Conservation (phyloP, 164 flowering plant genomes). For the Vitis cinerea region DNA sequence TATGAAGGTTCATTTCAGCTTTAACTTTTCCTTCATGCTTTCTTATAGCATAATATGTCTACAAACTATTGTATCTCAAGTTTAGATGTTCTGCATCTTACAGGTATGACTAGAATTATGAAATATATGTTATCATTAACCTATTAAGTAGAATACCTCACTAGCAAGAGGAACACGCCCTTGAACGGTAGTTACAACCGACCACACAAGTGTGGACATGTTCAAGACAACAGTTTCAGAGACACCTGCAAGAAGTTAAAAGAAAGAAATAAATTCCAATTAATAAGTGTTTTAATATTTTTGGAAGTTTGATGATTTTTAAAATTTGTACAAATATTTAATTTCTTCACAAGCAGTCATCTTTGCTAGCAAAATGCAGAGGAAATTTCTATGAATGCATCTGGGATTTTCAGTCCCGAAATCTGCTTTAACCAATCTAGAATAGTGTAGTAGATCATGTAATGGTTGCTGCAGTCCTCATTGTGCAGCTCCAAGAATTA, state of each 20-base stretch:
- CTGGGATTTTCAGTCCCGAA: background rate
- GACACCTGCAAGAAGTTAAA: slow-evolving; percentile 55
- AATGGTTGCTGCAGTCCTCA: background rate
- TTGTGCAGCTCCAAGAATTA: background rate
- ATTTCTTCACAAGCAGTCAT: background rate
- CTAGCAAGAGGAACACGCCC: slow-evolving; percentile 97
- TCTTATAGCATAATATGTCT: background rate
- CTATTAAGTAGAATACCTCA: slow-evolving; percentile 58
- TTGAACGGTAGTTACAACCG: slow-evolving; percentile 81
- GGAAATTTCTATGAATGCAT: background rate
- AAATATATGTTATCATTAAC: background rate
- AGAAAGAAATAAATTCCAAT: slow-evolving; percentile 1
- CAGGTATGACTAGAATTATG: background rate
- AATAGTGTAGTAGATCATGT: background rate
- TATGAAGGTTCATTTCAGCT: background rate
- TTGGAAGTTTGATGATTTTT: no score
- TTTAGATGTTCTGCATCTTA: background rate
- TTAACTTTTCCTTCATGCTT: background rate
- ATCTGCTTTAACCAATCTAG: background rate
- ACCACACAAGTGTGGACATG: slow-evolving; percentile 96
- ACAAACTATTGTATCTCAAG: background rate
- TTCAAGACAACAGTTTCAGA: slow-evolving; percentile 90
- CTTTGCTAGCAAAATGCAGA: background rate
- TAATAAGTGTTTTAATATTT: no score
- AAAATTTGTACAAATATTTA: no score